Base-by-base conservation (phyloP, 2,329 filamentous ascomycete species). In the Curvularia hawaiiensis region DNA sequence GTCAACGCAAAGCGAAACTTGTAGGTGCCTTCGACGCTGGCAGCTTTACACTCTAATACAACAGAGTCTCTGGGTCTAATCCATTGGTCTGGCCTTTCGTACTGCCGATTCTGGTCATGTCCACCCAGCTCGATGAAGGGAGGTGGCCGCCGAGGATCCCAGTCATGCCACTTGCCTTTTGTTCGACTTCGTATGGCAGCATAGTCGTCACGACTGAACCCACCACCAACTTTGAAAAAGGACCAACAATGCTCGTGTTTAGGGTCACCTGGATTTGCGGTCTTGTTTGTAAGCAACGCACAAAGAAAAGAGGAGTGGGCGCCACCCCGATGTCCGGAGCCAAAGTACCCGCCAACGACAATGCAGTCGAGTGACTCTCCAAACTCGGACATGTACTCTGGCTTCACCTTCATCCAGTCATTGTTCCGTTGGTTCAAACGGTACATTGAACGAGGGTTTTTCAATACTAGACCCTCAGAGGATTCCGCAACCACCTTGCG, bases 201-300 rank as follows among this genome's bases (percentile, higher is more conserved):
- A 73, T 97, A 98, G 70, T 99, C 95, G 51, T 90, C 86, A 0
- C 87, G 89, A 14, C 85, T 88, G 74, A 98, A 93, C 0, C 95
- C 95, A 52, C 95, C 95, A n/a, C 95, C 95, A 16, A 99, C 95
- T 75, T 95, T 97, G 83, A 93, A 96, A 79, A 99, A 97, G n/a
- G 92, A 97, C 68, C 88, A 90, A 70, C 88, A 96, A 74, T 91
- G 92, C 77, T 91, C 89, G 0, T 87, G 84, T 60, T 87, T 84
- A 5, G 75, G 68, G 11, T 79, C 80, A 24, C 77, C 76, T 35
- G 82, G 79, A 33, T 89, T 83, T 31, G 90, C 84, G 59, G 88
- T 85, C 63, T 90, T 85, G 50, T 92, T 88, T 1, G 89, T 88
- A 28, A 91, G 85, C 9, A 99, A 79, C 0, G 93, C 95, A 70